Evolutionary conservation across 345 rosid genomes (phyloP), one percentile per base, ranked within the genome.

Genomic region (Ceriops tagal): DNA sequence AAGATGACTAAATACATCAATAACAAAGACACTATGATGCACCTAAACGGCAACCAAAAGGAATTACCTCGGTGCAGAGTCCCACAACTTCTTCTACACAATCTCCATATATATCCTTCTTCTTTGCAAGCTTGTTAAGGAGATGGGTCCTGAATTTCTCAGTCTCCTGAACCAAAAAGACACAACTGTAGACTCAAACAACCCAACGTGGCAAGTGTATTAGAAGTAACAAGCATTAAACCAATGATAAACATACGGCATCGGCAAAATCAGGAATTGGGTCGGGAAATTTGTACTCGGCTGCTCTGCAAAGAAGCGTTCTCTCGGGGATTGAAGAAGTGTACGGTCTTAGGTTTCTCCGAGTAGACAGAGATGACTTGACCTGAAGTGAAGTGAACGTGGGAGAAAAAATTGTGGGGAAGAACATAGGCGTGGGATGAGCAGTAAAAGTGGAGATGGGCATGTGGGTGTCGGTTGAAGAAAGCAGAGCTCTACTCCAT

Each of bases 191-290:
- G 0, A 19, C 46, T 55, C 34, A 10, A 53, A 8, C 52, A 57
- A 24, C 21, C 32, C 58, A 64, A 49, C 16, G 32, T 19, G 13
- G 30, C 8, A 5, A 56, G 30, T 15, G 24, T 56, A 43, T 1
- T n/a, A 34, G n/a, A 26, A 53, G 52, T 20, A 9, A 57, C 19
- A 56, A 26, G 24, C 49, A 49, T 18, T 28, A n/a, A 31, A 28
- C 19, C 6, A 62, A 68, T 31, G 6, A 51, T 30, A 43, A 69
- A 71, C 89, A 87, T 74, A 89, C 98, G 4, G 83, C 79, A 73
- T 82, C 90, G 31, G 97, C 93, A 69, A 93, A 93, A 75, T 91
- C 96, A 2, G 97, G 93, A 75, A 91, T 91, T 19, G 96, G 93
- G 83, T 89, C 96, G 0, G 96, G 97, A 66, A 91, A 91, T 73